Base-by-base conservation (phyloP, 2,329 filamentous ascomycete genomes). In the Parascedosporium putredinis region DNA sequence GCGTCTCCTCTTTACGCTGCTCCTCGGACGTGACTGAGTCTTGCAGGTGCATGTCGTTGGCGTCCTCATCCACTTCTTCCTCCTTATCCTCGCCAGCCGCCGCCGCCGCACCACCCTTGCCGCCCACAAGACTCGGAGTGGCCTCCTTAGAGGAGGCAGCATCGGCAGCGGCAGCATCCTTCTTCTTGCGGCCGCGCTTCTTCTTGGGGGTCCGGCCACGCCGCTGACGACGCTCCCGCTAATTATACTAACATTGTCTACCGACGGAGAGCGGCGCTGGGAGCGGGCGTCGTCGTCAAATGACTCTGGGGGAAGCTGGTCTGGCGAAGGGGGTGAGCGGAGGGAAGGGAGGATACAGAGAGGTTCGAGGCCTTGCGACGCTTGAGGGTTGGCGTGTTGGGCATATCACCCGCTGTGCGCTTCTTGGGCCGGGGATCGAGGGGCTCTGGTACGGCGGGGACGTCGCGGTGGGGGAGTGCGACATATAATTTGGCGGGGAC, bases 261-360 rank as follows among this genome's bases (percentile, higher is more conserved):
- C 70, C 2, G 80, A 85, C 0, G 84, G 84, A 0, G 83, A 86
- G 14, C 83, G 77, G 20, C 71, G 65, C 34, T 29, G 45, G 38
- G 16, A 40, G 22, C 31, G 7, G 10, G 45, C 31, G 14, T 20
- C 20, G 10, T 40, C 47, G 50, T 29, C 34, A 31, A 24, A 22
- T 29, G 65, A 66, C 49, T 78, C 83, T 23, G 86, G 85, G 86
- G 84, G 60, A 89, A 93, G 0, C 86, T 88, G 4, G 88, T 90
- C 60, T 89, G 85, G 34, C 87, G 84, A 2, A 93, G 77, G 1
- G 84, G 84, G 55, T 88, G 84, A 0, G 76, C 71, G 1, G 78
- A 76, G 14, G 60, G 57, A 12, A 62, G 59, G 6, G 78, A 78
- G 7, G 73, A 65, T 23, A 73, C 68, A 3, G 81, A 81, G 55